These are phyloP conservation scores for Diplocarpon rosae DNA, from an alignment of 2,329 filamentous ascomycete species.

Conservation along the genomic window DNA sequence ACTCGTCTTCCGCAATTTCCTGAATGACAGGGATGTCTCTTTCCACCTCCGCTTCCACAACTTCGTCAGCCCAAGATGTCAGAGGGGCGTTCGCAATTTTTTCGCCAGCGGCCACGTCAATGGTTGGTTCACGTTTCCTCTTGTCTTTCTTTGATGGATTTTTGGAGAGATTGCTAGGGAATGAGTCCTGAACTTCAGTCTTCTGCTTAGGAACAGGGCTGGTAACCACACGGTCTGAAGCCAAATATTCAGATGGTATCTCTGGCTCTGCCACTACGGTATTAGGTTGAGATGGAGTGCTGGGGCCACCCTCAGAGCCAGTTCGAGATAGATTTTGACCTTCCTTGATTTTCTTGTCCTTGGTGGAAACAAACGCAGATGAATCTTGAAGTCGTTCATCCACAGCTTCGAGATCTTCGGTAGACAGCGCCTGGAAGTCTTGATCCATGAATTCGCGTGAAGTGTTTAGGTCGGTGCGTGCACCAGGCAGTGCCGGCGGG, in stretches of 20 bases:
- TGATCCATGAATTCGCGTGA: neutral
- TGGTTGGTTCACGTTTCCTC: conserved; percentile 23
- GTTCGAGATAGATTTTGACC: conserved; percentile 10
- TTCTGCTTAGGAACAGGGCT: conserved; percentile 7
- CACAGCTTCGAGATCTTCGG: neutral
- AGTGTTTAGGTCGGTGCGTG: too few relatives aligned
- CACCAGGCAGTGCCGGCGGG: neutral
- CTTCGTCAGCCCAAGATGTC: conserved; percentile 25
- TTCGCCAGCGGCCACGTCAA: conserved; percentile 6
- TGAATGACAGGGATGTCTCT: conserved; percentile 22
- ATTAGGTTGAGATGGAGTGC: neutral
- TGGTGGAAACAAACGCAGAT: conserved; percentile 13
- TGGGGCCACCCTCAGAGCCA: conserved; percentile 9
- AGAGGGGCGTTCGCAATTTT: conserved; percentile 6
- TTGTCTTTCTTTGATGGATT: conserved; percentile 25
- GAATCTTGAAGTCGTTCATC: neutral
- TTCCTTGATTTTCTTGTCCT: conserved; percentile 20
- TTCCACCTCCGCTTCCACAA: conserved; percentile 23
- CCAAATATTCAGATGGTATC: neutral
- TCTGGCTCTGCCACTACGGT: neutral
- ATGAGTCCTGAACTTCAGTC: conserved; percentile 2
- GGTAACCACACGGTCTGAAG: conserved; percentile 3
- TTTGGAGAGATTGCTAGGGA: conserved; percentile 8
- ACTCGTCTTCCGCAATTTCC: conserved; percentile 23
- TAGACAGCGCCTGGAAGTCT: neutral